Percentiles rank a stretch among this genome's conserved stretches.
Conservation (phyloP, 2,329 filamentous ascomycete genomes). For the Trichophyton mentagrophytes region DNA sequence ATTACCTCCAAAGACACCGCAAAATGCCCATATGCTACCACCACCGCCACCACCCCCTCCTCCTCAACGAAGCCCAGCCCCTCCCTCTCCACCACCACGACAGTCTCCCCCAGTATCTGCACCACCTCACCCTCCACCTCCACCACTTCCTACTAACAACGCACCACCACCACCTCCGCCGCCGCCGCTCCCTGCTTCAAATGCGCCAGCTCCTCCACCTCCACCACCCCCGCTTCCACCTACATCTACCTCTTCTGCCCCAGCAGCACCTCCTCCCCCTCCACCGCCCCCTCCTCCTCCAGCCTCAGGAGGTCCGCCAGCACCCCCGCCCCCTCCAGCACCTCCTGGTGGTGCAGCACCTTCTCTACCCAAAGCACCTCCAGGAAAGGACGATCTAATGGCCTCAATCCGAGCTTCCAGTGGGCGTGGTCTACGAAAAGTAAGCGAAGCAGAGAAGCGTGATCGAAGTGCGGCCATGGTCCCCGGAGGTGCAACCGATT, state of each 20-base stretch:
- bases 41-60: conserved; percentile 39
- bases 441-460: conserved; percentile 34
- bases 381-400: conserved; percentile 33
- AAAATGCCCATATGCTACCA: conserved; percentile 26
- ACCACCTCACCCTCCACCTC: conserved; percentile 28
- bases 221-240: conserved; percentile 23
- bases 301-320: conserved; percentile 21
- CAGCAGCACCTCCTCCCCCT: conserved; percentile 15
- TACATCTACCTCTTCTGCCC: conserved; percentile 17
- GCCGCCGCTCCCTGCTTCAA: conserved; percentile 38
- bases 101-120: conserved; percentile 14
- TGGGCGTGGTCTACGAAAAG: conserved; percentile 39
- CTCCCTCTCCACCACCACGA: conserved; percentile 22
- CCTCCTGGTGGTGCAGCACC: conserved; percentile 27
- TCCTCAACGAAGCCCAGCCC: conserved; percentile 19
- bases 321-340: conserved; percentile 42
- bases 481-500: conserved; percentile 42
- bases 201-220: conserved; percentile 24
- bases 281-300: conserved; percentile 24
- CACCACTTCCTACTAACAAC: conserved; percentile 23
- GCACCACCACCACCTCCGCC: conserved; percentile 21
- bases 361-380: conserved; percentile 31
- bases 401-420: conserved; percentile 42
- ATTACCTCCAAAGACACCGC: conserved; percentile 41
- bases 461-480: conserved; percentile 36